These are phyloP conservation scores for Lodderomyces metapsilosis DNA, from an alignment of 1,139 yeast genomes.

Conservation along the genomic window DNA sequence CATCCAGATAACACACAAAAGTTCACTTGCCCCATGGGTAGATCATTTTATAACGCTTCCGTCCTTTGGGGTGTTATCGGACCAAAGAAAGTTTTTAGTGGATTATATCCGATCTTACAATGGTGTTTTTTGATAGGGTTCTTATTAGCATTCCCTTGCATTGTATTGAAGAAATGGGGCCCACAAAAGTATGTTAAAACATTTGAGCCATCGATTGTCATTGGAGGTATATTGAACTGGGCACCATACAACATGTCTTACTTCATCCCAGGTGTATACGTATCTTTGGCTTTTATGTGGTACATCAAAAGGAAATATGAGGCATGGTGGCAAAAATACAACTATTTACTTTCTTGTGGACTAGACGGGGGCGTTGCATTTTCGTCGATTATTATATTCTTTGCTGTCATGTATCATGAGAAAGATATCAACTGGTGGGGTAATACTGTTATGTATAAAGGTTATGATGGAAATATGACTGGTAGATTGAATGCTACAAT, in stretches of 20 bases:
- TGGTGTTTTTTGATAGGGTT: constrained; percentile 59
- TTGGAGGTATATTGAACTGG: constrained; percentile 39
- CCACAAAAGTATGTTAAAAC: constrained; percentile 25
- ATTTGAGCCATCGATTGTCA: constrained; percentile 44
- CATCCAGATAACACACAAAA: no score
- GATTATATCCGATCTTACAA: constrained; percentile 46
- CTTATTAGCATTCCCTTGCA: no score
- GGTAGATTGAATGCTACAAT: constrained; percentile 24
- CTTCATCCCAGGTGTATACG: constrained; percentile 40
- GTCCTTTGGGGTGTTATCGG: no score
- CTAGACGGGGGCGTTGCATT: constrained; percentile 53
- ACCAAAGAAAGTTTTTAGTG: constrained; percentile 52
- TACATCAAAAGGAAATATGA: constrained; percentile 40
- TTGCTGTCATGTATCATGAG: constrained; percentile 46
- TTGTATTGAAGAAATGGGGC: constrained; percentile 37
- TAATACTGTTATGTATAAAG: constrained; percentile 40
- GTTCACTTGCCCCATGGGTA: no score
- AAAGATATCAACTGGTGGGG: constrained; percentile 56
- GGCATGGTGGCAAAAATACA: constrained; percentile 58
- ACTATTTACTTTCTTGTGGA: constrained; percentile 52
- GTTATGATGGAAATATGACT: constrained; percentile 33
- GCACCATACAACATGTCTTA: constrained; percentile 54
- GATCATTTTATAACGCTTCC: no score
- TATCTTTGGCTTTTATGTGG: constrained; percentile 44
- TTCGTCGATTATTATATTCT: constrained; percentile 49